Evolutionary conservation across 139 green algal species (phyloP).

Genomic region (Auxenochlorella pyrenoidosa): DNA sequence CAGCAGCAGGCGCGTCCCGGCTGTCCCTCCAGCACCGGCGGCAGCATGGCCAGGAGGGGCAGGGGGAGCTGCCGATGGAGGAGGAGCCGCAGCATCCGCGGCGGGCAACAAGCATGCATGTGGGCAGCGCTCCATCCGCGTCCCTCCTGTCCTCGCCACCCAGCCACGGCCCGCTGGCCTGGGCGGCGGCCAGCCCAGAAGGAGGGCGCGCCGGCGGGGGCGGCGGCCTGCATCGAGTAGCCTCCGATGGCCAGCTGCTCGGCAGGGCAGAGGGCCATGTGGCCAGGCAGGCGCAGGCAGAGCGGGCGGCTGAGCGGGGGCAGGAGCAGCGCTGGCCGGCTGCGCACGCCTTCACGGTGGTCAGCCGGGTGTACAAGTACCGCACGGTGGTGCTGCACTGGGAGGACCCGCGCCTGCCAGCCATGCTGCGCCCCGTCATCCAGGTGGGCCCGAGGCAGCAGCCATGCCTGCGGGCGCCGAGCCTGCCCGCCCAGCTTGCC

Average conservation of each 20-base stretch:
- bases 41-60: not conserved
- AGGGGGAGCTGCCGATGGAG: not conserved
- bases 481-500: no score
- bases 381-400: constrained; percentile 49
- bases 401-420: constrained; percentile 44
- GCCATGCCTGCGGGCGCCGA: not conserved
- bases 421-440: constrained; percentile 48
- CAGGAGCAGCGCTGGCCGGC: constrained; percentile 5
- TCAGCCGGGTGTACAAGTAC: constrained; percentile 34
- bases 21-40: not conserved
- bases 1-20: not conserved
- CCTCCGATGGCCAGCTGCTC: not conserved
- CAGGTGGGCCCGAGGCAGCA: constrained; percentile 2
- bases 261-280: not conserved
- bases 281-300: not conserved
- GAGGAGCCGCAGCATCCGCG: not conserved
- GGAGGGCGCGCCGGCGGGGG: not conserved
- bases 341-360: constrained; percentile 25
- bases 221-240: not conserved
- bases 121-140: constrained; percentile 18
- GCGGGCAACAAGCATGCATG: not conserved
- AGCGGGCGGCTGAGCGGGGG: not conserved
- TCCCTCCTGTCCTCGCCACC: not conserved
- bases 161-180: not conserved
- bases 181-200: not conserved